Evolutionary conservation across 768 basidiomycete species (phyloP).

Genomic region (Pulveroboletus sp.): DNA sequence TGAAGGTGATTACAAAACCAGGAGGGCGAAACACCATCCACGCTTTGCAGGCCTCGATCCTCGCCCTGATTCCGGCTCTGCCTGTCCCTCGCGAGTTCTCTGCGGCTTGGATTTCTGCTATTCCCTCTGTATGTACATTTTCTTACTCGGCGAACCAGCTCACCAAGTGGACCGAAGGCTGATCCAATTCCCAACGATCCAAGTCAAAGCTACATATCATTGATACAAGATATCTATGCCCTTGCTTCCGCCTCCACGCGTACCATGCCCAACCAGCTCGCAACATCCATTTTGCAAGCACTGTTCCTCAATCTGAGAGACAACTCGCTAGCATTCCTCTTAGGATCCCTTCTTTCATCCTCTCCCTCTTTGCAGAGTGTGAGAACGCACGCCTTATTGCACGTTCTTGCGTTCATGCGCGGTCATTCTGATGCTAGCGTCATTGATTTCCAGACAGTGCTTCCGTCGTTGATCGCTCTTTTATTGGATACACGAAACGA

Average conservation of each 20-base stretch:
- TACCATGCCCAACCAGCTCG: slow-evolving; percentile 40
- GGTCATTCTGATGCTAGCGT: slow-evolving; percentile 58
- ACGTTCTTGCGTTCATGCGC: slow-evolving; percentile 77
- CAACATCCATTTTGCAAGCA: slow-evolving; percentile 54
- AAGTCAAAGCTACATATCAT: slow-evolving; percentile 47
- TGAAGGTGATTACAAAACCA: slow-evolving; percentile 56
- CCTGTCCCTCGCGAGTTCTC: slow-evolving; percentile 38
- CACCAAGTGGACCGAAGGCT: slow-evolving; percentile 13
- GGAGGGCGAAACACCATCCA: slow-evolving; percentile 52
- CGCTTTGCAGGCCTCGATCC: slow-evolving; percentile 56
- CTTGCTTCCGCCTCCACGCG: slow-evolving; percentile 58
- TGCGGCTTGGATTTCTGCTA: slow-evolving; percentile 48
- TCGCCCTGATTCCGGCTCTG: slow-evolving; percentile 51
- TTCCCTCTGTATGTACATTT: slow-evolving; percentile 31
- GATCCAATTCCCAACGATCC: slow-evolving; percentile 11
- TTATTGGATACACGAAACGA: slow-evolving; percentile 34
- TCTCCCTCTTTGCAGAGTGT: slow-evolving; percentile 30
- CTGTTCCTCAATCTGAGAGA: slow-evolving; percentile 70
- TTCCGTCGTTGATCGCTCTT: slow-evolving; percentile 67
- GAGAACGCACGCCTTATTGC: slow-evolving; percentile 60
- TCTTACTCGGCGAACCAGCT: not conserved
- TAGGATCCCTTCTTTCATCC: slow-evolving; percentile 59
- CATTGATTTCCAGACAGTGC: slow-evolving; percentile 77
- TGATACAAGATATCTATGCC: slow-evolving; percentile 65
- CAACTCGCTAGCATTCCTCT: slow-evolving; percentile 77